phyloP scores from a whole-genome alignment of 768 basidiomycete species.

The Lactarius hengduanensis region DNA sequence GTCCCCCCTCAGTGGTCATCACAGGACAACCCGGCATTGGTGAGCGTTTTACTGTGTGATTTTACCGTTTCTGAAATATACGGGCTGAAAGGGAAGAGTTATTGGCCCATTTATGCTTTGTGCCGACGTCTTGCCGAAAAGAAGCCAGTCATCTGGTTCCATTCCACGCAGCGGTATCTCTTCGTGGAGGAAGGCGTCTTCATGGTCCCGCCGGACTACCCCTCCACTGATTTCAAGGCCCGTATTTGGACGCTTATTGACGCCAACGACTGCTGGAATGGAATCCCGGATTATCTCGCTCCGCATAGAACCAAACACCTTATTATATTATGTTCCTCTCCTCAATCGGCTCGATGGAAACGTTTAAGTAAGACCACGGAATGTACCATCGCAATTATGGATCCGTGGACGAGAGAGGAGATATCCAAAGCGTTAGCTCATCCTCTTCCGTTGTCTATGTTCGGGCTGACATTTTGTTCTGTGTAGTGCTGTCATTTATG shows the following conservation, averaged over 20 bases:
- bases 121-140: background rate
- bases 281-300: background rate
- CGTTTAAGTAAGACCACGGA: rapidly evolving
- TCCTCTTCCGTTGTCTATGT: background rate
- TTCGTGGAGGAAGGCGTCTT: background rate
- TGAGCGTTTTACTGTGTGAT: background rate
- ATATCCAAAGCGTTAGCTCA: background rate
- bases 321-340: background rate
- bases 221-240: background rate
- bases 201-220: background rate
- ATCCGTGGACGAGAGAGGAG: background rate
- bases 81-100: background rate
- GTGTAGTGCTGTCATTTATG: background rate
- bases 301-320: background rate
- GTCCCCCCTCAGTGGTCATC: background rate
- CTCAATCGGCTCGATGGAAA: background rate
- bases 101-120: background rate
- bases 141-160: background rate
- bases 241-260: background rate
- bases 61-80: background rate
- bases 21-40: background rate
- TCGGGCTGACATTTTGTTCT: background rate
- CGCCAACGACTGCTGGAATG: background rate
- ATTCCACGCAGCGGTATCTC: background rate
- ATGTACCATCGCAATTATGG: background rate